Conservation (phyloP, 1,284 basidiomycete species). For the Marasmius sp. region DNA sequence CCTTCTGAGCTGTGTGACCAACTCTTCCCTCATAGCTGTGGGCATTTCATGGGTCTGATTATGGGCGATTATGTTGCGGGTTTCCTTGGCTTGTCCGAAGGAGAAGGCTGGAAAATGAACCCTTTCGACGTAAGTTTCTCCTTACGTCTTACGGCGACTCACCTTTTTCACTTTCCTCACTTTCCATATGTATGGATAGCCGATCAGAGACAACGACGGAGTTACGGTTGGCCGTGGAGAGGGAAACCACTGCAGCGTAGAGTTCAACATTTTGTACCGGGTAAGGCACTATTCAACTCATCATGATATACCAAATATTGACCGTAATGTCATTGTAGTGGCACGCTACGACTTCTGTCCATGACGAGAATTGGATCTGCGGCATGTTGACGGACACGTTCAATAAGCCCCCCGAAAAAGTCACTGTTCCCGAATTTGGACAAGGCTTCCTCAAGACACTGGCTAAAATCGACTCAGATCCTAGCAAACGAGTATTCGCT, state of each 20-base stretch:
- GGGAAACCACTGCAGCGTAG: slow-evolving; percentile 50
- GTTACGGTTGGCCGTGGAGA: slow-evolving; percentile 35
- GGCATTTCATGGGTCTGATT: slow-evolving; percentile 43
- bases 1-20: not conserved
- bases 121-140: slow-evolving; percentile 34
- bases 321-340: slow-evolving; percentile 23
- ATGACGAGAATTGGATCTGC: slow-evolving; percentile 44
- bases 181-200: slow-evolving; percentile 16
- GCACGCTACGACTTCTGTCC: slow-evolving; percentile 35
- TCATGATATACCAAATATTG: not conserved
- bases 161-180: not conserved
- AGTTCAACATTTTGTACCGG: slow-evolving; percentile 57
- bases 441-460: slow-evolving; percentile 19
- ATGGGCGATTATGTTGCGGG: slow-evolving; percentile 48
- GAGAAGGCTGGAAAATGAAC: slow-evolving; percentile 42
- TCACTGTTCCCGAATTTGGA: slow-evolving; percentile 29
- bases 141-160: not conserved
- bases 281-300: slow-evolving; percentile 19
- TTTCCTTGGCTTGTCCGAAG: slow-evolving; percentile 46
- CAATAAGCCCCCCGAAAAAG: slow-evolving; percentile 29
- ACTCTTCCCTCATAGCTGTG: slow-evolving; percentile 26
- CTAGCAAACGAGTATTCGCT: slow-evolving; percentile 33
- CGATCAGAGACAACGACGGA: slow-evolving; percentile 29
- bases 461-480: slow-evolving; percentile 22
- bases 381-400: slow-evolving; percentile 33